phyloP scores from a whole-genome alignment of 805 yeast species.

The Crinitomyces ghanaensis region DNA sequence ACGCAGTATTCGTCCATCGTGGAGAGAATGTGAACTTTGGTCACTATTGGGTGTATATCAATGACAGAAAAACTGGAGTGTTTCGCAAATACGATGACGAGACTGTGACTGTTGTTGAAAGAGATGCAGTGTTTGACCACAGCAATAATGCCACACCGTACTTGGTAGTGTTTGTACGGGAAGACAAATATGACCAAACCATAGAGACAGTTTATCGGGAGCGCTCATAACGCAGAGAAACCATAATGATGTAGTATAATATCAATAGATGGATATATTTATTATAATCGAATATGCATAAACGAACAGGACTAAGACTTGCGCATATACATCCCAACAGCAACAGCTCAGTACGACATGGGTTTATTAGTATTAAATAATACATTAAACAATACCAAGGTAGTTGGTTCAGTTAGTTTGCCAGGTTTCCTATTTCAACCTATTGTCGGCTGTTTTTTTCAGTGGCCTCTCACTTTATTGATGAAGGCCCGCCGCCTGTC shows the following conservation, averaged over 20 bases:
- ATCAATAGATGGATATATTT: no score
- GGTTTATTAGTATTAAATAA: no score
- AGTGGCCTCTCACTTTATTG: no score
- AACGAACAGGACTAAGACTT: no score
- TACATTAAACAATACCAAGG: no score
- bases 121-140: constrained; percentile 27
- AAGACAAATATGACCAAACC: constrained; percentile 36
- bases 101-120: constrained; percentile 72
- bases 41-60: constrained; percentile 92
- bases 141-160: constrained; percentile 86
- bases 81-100: constrained; percentile 94
- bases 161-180: constrained; percentile 71
- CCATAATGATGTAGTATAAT: constrained; percentile 1
- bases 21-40: constrained; percentile 97
- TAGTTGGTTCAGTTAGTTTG: no score
- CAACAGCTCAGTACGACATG: no score
- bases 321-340: no score
- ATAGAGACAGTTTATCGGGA: constrained; percentile 13
- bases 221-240: constrained; percentile 3
- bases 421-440: no score
- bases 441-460: no score
- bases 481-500: constrained; percentile 21
- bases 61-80: constrained; percentile 52
- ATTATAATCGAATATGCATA: no score
- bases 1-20: constrained; percentile 87